phyloP scores from a whole-genome alignment of 1,139 yeast genomes.

The Hemisphaericaspora xylofermentans region DNA sequence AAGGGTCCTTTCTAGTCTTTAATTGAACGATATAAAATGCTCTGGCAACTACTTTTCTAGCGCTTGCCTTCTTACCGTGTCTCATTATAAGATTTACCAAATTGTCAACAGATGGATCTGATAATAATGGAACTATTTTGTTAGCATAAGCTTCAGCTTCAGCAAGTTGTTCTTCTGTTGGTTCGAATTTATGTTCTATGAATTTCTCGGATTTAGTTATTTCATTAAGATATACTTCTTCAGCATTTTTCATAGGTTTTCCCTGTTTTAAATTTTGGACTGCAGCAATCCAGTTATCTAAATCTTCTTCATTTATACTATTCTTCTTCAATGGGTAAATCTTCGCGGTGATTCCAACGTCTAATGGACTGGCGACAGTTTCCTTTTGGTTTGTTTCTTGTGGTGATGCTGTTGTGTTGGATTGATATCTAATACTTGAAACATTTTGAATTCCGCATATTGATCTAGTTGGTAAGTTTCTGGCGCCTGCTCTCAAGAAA shows the following conservation, averaged over 20 bases:
- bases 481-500: conserved; percentile 12
- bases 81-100: conserved; percentile 89
- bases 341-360: conserved; percentile 32
- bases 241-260: conserved; percentile 34
- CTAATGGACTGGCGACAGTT: conserved; percentile 2
- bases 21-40: conserved; percentile 81
- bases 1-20: conserved; percentile 73
- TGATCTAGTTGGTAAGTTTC: conserved; percentile 8
- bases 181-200: conserved; percentile 46
- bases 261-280: conserved; percentile 54
- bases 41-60: conserved; percentile 69
- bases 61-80: conserved; percentile 83
- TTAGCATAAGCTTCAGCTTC: conserved; percentile 52
- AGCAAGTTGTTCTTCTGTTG: conserved; percentile 58
- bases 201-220: conserved; percentile 35
- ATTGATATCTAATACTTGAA: conserved; percentile 7
- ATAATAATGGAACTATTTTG: conserved; percentile 58
- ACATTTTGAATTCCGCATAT: background rate
- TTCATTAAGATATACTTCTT: conserved; percentile 46
- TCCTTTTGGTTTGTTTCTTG: background rate
- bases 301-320: conserved; percentile 50
- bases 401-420: conserved; percentile 4
- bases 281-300: conserved; percentile 66
- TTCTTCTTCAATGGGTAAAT: conserved; percentile 42
- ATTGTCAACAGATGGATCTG: conserved; percentile 72